Conservation (phyloP, 1,284 basidiomycete genomes). For the Rhodotorula sp. region DNA sequence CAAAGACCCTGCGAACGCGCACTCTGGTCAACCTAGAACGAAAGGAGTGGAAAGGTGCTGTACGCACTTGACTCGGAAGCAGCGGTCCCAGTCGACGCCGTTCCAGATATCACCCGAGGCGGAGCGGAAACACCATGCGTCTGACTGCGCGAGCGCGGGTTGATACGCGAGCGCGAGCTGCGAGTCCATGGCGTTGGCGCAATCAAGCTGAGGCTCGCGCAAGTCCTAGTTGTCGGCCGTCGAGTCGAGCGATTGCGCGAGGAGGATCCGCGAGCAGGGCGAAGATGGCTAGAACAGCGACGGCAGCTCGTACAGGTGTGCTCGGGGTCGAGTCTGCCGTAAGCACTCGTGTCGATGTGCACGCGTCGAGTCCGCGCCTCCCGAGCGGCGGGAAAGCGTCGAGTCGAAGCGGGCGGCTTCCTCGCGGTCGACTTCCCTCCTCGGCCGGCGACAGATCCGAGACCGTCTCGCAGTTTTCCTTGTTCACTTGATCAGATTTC, state of each 20-base stretch:
- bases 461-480: too few species aligned
- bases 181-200: background rate
- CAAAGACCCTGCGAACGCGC: slow-evolving; percentile 32
- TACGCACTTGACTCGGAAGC: slow-evolving; percentile 49
- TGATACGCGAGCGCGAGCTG: background rate
- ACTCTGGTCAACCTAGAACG: background rate
- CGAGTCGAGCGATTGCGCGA: background rate
- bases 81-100: slow-evolving; percentile 53
- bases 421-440: background rate
- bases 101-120: slow-evolving; percentile 49
- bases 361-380: background rate
- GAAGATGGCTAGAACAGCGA: background rate
- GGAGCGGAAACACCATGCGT: slow-evolving; percentile 12
- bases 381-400: background rate
- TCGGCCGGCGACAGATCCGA: too few species aligned
- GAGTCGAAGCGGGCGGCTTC: background rate
- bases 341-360: too few species aligned
- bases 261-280: background rate
- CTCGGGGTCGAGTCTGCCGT: background rate
- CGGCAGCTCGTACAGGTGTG: background rate
- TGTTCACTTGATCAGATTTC: too few species aligned
- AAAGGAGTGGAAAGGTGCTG: fast-evolving
- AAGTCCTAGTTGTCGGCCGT: background rate
- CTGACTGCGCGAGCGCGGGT: background rate
- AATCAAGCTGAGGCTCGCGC: background rate